A percentile compares a stretch with the other conserved stretches of the same genome.
Conservation (phyloP, 2,329 filamentous ascomycete species). For the Metarhizium rileyi region DNA sequence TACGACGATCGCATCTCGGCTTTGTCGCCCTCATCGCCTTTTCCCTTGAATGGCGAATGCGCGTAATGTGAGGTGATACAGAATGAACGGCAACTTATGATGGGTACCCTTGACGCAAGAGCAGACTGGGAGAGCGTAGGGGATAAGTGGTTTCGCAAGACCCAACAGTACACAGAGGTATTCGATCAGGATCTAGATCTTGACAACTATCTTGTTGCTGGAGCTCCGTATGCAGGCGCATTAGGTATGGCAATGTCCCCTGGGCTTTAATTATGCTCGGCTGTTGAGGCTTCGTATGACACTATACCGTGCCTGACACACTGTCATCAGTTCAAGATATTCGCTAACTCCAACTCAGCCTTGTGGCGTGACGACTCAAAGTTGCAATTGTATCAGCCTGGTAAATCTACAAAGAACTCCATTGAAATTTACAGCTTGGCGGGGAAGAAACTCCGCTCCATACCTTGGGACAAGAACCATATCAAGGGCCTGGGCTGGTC, state of each 20-base stretch:
- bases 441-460: conserved; percentile 75
- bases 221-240: conserved; percentile 87
- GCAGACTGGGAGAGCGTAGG: conserved; percentile 92
- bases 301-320: neutral
- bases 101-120: conserved; percentile 57
- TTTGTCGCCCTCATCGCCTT: neutral
- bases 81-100: conserved; percentile 19
- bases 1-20: neutral
- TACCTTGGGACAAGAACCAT: conserved; percentile 83
- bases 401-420: conserved; percentile 63
- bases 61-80: neutral
- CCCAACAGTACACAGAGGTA: conserved; percentile 82
- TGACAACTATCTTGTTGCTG: conserved; percentile 85
- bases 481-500: conserved; percentile 93
- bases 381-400: conserved; percentile 65
- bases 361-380: conserved; percentile 84
- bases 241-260: conserved; percentile 53
- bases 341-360: conserved; percentile 38
- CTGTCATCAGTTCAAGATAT: neutral
- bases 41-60: neutral
- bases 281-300: neutral
- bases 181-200: conserved; percentile 92
- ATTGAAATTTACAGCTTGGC: conserved; percentile 94
- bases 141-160: conserved; percentile 90
- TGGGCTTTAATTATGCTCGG: neutral